Conservation (phyloP, 108 stramenopile genomes). For the Halocafeteria seosinensis region DNA sequence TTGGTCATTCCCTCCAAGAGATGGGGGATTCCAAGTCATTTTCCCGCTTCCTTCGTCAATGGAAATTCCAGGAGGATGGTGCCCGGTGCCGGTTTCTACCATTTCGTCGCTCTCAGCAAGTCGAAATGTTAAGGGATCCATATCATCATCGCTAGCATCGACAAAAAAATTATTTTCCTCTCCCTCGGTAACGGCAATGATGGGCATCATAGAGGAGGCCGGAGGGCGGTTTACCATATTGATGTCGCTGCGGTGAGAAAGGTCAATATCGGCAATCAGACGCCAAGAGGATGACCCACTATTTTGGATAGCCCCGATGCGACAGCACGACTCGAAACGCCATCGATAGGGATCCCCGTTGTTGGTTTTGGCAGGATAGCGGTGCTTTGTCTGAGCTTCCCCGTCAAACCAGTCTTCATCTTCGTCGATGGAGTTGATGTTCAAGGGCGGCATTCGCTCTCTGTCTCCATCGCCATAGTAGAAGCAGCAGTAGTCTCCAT, state of each 20-base stretch:
- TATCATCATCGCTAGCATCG: background rate
- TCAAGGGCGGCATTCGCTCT: too few relatives aligned
- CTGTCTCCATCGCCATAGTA: too few relatives aligned
- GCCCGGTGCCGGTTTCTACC: too few relatives aligned
- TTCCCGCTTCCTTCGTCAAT: background rate
- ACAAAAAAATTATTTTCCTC: background rate
- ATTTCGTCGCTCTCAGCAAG: too few relatives aligned
- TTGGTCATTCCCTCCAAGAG: too few relatives aligned
- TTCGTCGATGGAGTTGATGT: too few relatives aligned
- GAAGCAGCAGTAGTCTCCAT: too few relatives aligned
- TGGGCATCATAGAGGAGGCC: background rate
- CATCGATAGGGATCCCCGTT: background rate
- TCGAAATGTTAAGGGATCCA: background rate
- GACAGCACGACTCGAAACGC: background rate
- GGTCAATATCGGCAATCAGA: background rate
- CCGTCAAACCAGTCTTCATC: too few relatives aligned
- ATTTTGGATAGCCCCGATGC: background rate
- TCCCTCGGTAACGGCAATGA: background rate
- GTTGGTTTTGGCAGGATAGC: too few relatives aligned
- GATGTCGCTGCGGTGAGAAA: background rate
- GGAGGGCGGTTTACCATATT: background rate
- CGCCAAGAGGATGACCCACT: background rate
- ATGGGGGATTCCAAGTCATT: too few relatives aligned
- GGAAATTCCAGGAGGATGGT: too few relatives aligned
- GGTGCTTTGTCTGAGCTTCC: too few relatives aligned